Evolutionary conservation across 2,329 filamentous ascomycete genomes (phyloP).

Genomic region (Aspergillus eucalypticola): DNA sequence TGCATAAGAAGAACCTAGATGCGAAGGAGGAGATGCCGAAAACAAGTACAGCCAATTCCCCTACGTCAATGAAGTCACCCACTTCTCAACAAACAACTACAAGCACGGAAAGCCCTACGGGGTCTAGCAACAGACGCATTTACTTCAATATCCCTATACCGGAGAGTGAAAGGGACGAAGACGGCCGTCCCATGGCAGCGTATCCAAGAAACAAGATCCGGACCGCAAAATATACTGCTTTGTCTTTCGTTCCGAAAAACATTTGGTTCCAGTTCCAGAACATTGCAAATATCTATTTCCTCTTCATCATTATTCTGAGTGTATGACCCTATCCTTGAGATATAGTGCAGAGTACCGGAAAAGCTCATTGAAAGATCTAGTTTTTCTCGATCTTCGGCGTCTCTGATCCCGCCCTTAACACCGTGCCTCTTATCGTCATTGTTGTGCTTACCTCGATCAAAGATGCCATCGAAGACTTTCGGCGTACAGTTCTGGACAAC

Average conservation of each 20-base stretch:
- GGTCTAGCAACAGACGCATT: slow-evolving; percentile 26
- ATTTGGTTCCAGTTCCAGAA: slow-evolving; percentile 98
- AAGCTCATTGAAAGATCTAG: slow-evolving; percentile 51
- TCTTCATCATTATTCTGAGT: slow-evolving; percentile 90
- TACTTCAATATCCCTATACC: slow-evolving; percentile 89
- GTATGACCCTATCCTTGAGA: slow-evolving; percentile 58
- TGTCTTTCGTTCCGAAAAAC: slow-evolving; percentile 96
- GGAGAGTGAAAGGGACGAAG: slow-evolving; percentile 71
- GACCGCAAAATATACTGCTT: slow-evolving; percentile 93
- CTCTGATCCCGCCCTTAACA: slow-evolving; percentile 82
- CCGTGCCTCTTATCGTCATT: slow-evolving; percentile 91
- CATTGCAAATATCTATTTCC: slow-evolving; percentile 96
- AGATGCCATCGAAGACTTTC: slow-evolving; percentile 93
- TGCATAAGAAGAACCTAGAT: slow-evolving; percentile 61
- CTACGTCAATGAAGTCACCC: slow-evolving; percentile 38
- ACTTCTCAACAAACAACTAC: slow-evolving; percentile 26
- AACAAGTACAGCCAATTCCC: slow-evolving; percentile 45
- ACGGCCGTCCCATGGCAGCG: slow-evolving; percentile 68
- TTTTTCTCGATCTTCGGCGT: slow-evolving; percentile 96
- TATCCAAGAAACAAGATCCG: slow-evolving; percentile 95
- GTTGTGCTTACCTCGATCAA: slow-evolving; percentile 85
- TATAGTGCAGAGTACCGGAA: background rate
- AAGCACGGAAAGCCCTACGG: slow-evolving; percentile 47
- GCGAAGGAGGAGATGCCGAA: slow-evolving; percentile 70
- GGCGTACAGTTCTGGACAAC: slow-evolving; percentile 85